Evolutionary conservation across 495 filamentous ascomycete species (phyloP), one percentile per base, ranked within the genome.

Genomic region (Aspergillus asperescens): DNA sequence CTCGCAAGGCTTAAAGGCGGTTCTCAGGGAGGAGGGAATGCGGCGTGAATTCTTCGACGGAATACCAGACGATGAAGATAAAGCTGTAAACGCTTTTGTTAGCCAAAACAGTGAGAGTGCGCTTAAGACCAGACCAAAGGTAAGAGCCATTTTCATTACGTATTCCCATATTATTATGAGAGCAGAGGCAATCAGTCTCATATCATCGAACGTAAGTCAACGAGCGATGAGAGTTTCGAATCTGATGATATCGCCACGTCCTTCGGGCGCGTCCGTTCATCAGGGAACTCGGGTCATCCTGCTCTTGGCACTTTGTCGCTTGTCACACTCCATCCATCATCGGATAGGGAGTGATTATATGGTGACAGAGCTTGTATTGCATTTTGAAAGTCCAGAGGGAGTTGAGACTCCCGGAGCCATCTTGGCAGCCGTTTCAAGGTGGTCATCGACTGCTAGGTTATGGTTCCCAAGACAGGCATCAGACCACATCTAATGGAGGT

Each of bases 111-210:
- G 73, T 52, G 82, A 84, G 56, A 84, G 79, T 48, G 87, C 87
- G 37, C 71, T 95, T 9, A 93, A 93, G 76, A 90, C 80, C 31
- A 87, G 86, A 61, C 90, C 90, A 0, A 92, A 90, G 81, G 87
- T 91, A 66, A 57, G 80, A 49, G 38, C n/a, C 7, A 43, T 40
- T 50, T 42, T 44, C 22, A 13, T 50, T 44, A 23, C 40, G 16
- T 18, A 28, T 40, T 20, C 22, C 24, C 13, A 29, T 18, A 22
- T n/a, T 23, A 22, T 7, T 18, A 24, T n/a, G 38, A 41, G 38
- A 45, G 15, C 15, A 8, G 9, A 45, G n/a, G n/a, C n/a, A 10
- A 18, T 10, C 15, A 34, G 22, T 31, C 25, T 19, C 32, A 37
- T 18, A 10, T 20, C 23, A 15, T 22, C 45, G 28, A 12, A n/a